Percentiles rank a stretch among this genome's conserved stretches.
Evolutionary conservation across 164 flowering plant species (phyloP).

Genomic region (Stephania japonica): DNA sequence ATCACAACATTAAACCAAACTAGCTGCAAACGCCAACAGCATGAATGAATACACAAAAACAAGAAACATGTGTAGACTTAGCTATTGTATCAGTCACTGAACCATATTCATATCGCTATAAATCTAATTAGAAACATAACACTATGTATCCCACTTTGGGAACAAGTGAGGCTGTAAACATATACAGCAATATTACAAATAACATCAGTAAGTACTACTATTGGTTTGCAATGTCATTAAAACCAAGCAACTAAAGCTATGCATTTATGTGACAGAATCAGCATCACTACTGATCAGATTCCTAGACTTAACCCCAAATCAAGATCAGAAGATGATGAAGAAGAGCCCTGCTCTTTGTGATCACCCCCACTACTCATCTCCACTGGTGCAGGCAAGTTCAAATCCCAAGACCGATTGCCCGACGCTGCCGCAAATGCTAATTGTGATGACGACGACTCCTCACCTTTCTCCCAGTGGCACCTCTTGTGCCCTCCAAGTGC

Average conservation of each 20-base stretch:
- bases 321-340: conserved; percentile 24
- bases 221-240: background rate
- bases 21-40: background rate
- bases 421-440: background rate
- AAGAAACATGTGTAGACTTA: background rate
- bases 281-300: conserved; percentile 6
- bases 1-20: too few relatives aligned
- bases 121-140: background rate
- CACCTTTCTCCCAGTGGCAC: conserved; percentile 70
- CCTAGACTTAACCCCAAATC: conserved; percentile 51
- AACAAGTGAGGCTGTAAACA: background rate
- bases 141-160: background rate
- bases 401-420: conserved; percentile 28
- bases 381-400: conserved; percentile 45
- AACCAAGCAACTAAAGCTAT: background rate
- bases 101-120: background rate
- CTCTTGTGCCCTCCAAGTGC: conserved; percentile 89
- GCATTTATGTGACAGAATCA: background rate
- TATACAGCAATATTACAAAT: background rate
- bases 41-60: background rate
- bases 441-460: conserved; percentile 13
- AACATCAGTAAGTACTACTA: background rate
- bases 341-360: conserved; percentile 9
- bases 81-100: background rate
- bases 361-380: conserved; percentile 19